Base-by-base conservation (phyloP, 805 yeast species). In the Kuraishia capsulata region DNA sequence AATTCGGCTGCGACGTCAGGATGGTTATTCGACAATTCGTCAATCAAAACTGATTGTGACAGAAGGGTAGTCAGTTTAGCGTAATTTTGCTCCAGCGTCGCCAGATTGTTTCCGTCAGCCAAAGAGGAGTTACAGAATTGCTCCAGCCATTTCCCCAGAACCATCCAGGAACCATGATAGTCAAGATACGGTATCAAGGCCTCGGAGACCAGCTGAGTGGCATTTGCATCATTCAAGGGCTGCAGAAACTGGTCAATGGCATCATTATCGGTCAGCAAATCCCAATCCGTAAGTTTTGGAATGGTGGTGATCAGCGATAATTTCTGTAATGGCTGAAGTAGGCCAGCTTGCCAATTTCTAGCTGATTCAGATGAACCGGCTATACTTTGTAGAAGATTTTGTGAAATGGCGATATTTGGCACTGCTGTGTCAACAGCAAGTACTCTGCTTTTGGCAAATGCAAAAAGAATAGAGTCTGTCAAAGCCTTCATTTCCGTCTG, bases 211-310 rank as follows among this genome's bases (percentile, higher is more conserved):
- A 25, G 31, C 16, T 25, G 28, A 11, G 23, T 31, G n/a, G 18
- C 29, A 4, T 23, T 14, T 3, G 31, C 31, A 9, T n/a, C 24
- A 6, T 16, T 24, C 8, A 35, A 11, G 19, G 26, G 37, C 17
- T 21, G 21, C 13, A 25, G 18, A 18, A 18, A 13, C 20, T 14
- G 5, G 26, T 11, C 11, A 11, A 23, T 11, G 26, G 10, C 48
- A 2, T 55, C 61, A 5, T 42, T 14, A 1, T 44, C 24, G 25
- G 49, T 26, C 4, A 40, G 31, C 4, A 37, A 37, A 9, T 48
- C 47, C 41, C 55, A 50, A 11, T 53, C 55, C 11, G 43, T 18
- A 14, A 56, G 40, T 17, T 44, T 33, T 3, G 53, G 49, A 8
- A 23, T 8, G 11, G 26, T 8, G 10, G 26, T 8, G 8, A 23